Evolutionary conservation across 768 basidiomycete genomes (phyloP), one percentile per base, ranked within the genome.

Genomic region (Chlorophyllum brunneum): DNA sequence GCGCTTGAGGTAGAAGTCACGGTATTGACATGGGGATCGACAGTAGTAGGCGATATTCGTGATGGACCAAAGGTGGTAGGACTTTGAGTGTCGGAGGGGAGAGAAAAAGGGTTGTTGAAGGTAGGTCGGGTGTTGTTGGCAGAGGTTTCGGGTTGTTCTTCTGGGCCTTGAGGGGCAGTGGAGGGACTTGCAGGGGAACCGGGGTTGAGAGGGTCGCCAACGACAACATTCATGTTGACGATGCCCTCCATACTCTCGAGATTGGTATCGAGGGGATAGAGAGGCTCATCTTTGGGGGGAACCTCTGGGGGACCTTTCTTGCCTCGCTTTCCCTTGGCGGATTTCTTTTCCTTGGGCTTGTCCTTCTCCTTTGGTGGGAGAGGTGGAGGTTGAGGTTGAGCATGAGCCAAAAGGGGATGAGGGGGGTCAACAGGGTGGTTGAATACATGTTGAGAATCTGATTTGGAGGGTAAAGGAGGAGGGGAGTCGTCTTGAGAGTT

Each of bases 191-290:
- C 69, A 3, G 75, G 73, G 1, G 77, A 70, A 56, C 67, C 69
- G 44, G 68, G 63, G 36, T 69, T 69, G 27, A 63, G 52, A n/a
- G 60, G 48, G 9, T 46, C 43, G 38, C 45, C 48, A 41, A 59
- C 55, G 6, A 54, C 23, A 15, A 33, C 41, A 34, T 45, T 37
- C 15, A 71, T 67, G 65, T 92, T 75, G 56, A 95, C 71, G 61
- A 97, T 92, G 5, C 87, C 94, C 33, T 88, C 85, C 79, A 97
- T 92, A 45, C 80, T 69, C 8, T 85, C 78, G 38, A 91, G 64
- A 63, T 92, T 80, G 16, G 80, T 80, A 64, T 90, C 86, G 37
- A 88, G 76, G 20, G 66, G 69, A 53, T 81, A 69, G 20, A 70
- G 67, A 30, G 64, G 65, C 15, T 30, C 31, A 23, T 48, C 47